A percentile compares a stretch with the other conserved stretches of the same genome.
Conservation (phyloP, 768 basidiomycete species). For the Tulasnella calospora region DNA sequence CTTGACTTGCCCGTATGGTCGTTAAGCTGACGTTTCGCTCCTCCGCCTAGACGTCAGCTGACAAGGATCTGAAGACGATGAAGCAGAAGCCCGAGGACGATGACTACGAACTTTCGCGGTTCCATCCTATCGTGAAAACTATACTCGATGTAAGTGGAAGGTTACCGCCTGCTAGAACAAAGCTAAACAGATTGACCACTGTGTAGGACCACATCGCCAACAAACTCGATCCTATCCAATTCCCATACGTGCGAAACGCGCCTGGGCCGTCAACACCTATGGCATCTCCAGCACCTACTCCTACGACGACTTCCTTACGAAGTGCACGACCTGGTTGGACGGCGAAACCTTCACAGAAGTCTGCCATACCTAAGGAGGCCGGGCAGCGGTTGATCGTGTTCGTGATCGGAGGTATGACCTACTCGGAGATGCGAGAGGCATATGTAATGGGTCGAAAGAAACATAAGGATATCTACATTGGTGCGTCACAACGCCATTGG, state of each 20-base stretch:
- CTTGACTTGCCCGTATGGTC: background rate
- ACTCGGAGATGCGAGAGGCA: slow-evolving; percentile 86
- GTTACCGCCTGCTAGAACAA: background rate
- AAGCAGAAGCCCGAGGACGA: slow-evolving; percentile 82
- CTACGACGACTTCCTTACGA: slow-evolving; percentile 63
- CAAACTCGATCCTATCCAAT: slow-evolving; percentile 69
- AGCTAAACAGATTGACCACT: background rate
- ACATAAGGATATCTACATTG: slow-evolving; percentile 88
- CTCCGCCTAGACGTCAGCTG: slow-evolving; percentile 56
- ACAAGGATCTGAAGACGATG: slow-evolving; percentile 72
- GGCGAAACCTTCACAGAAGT: slow-evolving; percentile 51
- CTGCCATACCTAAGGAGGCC: slow-evolving; percentile 46
- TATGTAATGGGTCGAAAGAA: slow-evolving; percentile 70
- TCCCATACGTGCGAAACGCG: slow-evolving; percentile 85
- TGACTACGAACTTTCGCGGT: slow-evolving; percentile 94
- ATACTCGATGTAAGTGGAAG: slow-evolving; percentile 66
- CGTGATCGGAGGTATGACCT: slow-evolving; percentile 91
- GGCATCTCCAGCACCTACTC: background rate
- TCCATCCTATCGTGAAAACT: slow-evolving; percentile 73
- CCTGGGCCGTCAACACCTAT: slow-evolving; percentile 39
- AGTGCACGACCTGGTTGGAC: slow-evolving; percentile 90
- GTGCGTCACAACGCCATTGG: slow-evolving; percentile 44
- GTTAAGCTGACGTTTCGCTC: background rate
- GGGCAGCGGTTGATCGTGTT: slow-evolving; percentile 79
- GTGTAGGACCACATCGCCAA: slow-evolving; percentile 73